Evolutionary conservation across 352 stramenopile genomes (phyloP), one percentile per base, ranked within the genome.

Genomic region (Pythium rhizo-oryzae): DNA sequence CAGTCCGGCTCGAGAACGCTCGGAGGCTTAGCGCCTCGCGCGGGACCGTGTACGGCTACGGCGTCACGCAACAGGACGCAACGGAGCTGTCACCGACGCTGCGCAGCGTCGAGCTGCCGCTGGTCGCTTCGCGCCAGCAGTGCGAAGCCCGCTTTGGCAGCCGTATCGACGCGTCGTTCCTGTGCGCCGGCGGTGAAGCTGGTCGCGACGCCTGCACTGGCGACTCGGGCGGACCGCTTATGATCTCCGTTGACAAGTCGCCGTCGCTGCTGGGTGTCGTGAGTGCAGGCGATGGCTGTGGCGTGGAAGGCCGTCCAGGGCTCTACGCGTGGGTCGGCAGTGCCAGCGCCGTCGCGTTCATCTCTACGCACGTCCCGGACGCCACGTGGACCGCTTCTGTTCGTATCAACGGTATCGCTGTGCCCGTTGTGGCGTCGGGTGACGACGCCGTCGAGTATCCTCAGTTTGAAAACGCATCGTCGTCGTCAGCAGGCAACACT

Each of bases 161-260:
- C 9, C n/a, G 43, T 13, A 16, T 49, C 15, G 50, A 55, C 21
- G 59, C 43, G 15, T 55, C 57, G 16, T 52, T 70, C 47, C n/a
- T 65, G 6, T 74, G 67, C 44, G 67, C 67, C 11, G 60, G 67
- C n/a, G 67, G 54, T 2, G 33, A 69, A 43, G 37, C 43, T 16
- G 56, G 56, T 12, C 30, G 49, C 8, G 67, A 70, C 44, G 55
- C 67, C 2, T 72, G 66, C 37, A 51, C 30, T 5, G 66, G 66
- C 24, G 53, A 69, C 35, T 72, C 66, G 33, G 58, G 66, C 41
- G 67, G 67, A 11, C 67, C 59, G 24, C 56, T 72, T 37, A 53
- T 59, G 21, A 49, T 68, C 33, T 37, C 47, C 44, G 6, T 30
- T 13, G 28, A 28, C 21, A 37, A 21, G 23, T n/a, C 24, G 9